Evolutionary conservation across 257 asterid genomes (phyloP).

Genomic region (Nicotiana tomentosiformis): DNA sequence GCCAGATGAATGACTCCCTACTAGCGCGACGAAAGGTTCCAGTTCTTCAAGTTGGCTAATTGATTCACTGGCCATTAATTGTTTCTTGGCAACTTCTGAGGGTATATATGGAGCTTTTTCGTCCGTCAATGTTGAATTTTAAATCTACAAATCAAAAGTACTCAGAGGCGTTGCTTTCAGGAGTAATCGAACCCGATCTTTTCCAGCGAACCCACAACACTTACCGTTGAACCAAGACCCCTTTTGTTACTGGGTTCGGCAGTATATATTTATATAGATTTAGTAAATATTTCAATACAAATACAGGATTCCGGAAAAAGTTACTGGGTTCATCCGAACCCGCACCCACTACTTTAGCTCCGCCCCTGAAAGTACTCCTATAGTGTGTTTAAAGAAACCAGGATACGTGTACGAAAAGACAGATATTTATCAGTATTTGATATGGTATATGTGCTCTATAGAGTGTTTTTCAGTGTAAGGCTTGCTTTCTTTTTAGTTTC

Average conservation of each 20-base stretch:
- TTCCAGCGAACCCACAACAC: no score
- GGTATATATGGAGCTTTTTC: not conserved
- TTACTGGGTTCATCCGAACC: no score
- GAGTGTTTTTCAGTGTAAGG: not conserved
- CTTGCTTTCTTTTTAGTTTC: not conserved
- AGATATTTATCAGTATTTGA: not conserved
- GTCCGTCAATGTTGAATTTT: not conserved
- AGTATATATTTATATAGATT: no score
- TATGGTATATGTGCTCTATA: not conserved
- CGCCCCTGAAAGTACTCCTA: not conserved
- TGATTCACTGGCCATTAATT: not conserved
- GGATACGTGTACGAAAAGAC: not conserved
- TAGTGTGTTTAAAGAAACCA: not conserved
- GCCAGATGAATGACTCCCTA: conserved; percentile 48
- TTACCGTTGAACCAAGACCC: no score
- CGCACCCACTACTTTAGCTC: no score
- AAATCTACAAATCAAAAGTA: not conserved
- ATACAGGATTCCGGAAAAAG: no score
- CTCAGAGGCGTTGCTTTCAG: no score
- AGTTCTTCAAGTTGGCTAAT: conserved; percentile 45
- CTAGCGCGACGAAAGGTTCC: conserved; percentile 47
- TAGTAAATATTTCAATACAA: no score
- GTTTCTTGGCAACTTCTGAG: not conserved
- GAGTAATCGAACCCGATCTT: no score
- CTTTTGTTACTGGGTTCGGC: no score